Percentiles rank a stretch among this genome's conserved stretches.
These are phyloP conservation scores for Hylodesmum podocarpum DNA, from an alignment of 306 rosid species.

Conservation along the genomic window DNA sequence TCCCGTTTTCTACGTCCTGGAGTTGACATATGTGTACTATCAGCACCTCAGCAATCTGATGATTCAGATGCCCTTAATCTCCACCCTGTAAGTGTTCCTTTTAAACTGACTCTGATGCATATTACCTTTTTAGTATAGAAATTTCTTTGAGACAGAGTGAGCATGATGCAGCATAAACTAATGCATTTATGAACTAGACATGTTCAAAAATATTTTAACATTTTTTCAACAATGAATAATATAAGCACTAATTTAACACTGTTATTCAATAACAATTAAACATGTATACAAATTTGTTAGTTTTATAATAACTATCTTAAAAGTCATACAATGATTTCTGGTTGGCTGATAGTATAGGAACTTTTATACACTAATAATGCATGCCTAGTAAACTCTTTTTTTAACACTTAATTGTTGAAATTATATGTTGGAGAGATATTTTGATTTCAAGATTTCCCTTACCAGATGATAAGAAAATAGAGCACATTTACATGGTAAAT, in stretches of 20 bases:
- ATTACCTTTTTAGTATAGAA: constrained; percentile 3
- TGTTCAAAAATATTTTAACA: background rate
- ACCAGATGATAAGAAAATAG: constrained; percentile 14
- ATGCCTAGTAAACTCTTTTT: background rate
- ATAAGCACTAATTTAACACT: background rate
- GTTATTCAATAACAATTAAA: too few species aligned
- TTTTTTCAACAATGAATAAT: background rate
- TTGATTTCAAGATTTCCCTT: constrained; percentile 14
- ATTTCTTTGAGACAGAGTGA: background rate
- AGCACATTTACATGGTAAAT: constrained; percentile 16
- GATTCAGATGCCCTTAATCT: constrained; percentile 23
- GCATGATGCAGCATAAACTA: constrained; percentile 7
- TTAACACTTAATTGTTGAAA: background rate
- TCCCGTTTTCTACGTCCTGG: constrained; percentile 74
- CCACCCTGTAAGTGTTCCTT: constrained; percentile 56
- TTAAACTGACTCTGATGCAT: background rate
- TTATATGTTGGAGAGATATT: background rate
- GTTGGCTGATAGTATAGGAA: background rate
- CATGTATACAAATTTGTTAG: too few species aligned
- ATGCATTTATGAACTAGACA: constrained; percentile 1
- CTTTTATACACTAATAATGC: background rate
- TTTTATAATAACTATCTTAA: too few species aligned
- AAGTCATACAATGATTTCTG: background rate
- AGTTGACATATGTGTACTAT: constrained; percentile 66
- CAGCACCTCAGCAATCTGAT: constrained; percentile 30